Conservation (phyloP, 2,329 filamentous ascomycete species). For the Aspergillus melleus region DNA sequence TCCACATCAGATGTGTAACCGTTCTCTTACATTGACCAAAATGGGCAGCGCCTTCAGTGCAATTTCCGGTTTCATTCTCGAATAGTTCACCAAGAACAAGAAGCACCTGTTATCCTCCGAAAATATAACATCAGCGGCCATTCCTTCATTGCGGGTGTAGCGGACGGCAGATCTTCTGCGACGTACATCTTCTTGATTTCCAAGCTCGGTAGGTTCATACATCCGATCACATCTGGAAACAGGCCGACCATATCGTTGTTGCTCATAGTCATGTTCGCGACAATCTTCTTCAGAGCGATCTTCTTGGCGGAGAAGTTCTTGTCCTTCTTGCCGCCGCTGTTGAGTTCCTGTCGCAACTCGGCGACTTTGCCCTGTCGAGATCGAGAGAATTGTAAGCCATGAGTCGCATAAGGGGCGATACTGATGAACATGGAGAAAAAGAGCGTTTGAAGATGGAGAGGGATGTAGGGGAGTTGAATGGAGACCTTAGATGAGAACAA, state of each 20-base stretch:
- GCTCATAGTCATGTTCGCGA: constrained; percentile 99
- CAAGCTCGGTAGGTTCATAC: constrained; percentile 90
- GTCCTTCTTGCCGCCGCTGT: constrained; percentile 94
- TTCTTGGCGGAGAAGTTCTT: constrained; percentile 95
- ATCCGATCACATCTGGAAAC: constrained; percentile 91
- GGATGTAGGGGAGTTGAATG: not conserved
- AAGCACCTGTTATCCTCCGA: constrained; percentile 72
- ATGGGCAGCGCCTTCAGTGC: constrained; percentile 90
- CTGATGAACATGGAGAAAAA: constrained; percentile 30
- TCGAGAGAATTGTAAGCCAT: constrained; percentile 34
- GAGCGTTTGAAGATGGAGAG: not conserved
- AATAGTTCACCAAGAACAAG: constrained; percentile 95
- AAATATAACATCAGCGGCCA: not conserved
- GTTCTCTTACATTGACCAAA: constrained; percentile 66
- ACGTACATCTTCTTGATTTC: constrained; percentile 99
- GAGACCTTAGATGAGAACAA: not conserved
- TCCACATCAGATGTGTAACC: not conserved
- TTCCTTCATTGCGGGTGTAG: constrained; percentile 7
- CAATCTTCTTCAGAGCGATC: constrained; percentile 98
- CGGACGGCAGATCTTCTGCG: not conserved
- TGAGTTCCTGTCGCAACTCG: constrained; percentile 91
- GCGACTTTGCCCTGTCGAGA: constrained; percentile 91
- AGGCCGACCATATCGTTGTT: constrained; percentile 99
- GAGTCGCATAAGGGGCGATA: constrained; percentile 27
- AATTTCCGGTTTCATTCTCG: constrained; percentile 88